phyloP scores from a whole-genome alignment of 202 grass and related monocot species.

The Hordeum pubiflorum region DNA sequence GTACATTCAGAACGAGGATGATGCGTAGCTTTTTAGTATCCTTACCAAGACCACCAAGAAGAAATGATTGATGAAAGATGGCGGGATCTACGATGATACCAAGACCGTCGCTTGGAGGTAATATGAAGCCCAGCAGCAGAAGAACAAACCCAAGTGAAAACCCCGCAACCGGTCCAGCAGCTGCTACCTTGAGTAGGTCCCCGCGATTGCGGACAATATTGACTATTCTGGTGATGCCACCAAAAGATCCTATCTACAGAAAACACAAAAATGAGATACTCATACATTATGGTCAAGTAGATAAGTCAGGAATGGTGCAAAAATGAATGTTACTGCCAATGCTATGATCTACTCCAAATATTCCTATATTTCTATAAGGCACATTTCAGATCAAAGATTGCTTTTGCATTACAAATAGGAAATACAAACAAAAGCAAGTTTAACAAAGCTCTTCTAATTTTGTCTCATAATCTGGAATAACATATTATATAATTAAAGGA shows the following conservation, averaged over 20 bases:
- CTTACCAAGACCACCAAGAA: conserved; percentile 84
- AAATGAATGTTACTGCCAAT: neutral
- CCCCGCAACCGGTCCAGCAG: conserved; percentile 83
- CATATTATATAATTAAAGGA: neutral
- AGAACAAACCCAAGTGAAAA: conserved; percentile 70
- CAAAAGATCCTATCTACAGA: conserved; percentile 94
- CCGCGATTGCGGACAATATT: conserved; percentile 78
- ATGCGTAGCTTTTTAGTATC: neutral
- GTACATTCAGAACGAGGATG: neutral
- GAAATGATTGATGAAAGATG: conserved; percentile 93
- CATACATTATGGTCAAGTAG: neutral
- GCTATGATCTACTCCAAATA: neutral
- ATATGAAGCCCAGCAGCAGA: conserved; percentile 75
- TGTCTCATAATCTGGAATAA: neutral
- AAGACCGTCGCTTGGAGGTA: conserved; percentile 72
- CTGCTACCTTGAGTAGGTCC: conserved; percentile 74
- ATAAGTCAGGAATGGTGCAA: neutral
- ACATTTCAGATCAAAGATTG: neutral
- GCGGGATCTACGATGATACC: conserved; percentile 69
- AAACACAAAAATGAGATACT: conserved; percentile 11
- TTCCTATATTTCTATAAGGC: neutral
- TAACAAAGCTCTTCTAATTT: neutral
- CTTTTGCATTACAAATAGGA: neutral
- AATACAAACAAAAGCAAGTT: neutral
- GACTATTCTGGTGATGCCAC: conserved; percentile 84